Evolutionary conservation across 768 basidiomycete genomes (phyloP), one percentile per base, ranked within the genome.

Genomic region (Amanita muscaria): DNA sequence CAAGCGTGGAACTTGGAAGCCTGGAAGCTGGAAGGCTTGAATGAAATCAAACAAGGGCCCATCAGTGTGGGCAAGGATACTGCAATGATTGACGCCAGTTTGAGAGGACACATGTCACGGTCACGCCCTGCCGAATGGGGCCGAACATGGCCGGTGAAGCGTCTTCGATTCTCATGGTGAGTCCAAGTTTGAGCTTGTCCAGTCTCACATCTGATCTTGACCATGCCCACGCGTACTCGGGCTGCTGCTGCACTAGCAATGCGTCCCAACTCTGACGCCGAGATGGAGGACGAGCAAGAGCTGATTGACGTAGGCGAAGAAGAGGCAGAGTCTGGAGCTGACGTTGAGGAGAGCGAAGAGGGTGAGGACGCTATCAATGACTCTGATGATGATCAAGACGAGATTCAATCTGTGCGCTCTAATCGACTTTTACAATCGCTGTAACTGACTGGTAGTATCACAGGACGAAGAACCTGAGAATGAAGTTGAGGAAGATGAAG

Each of bases 321-420:
- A 6, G 65, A 66, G 21, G 59, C 58, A 11, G 63, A 64, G 4
- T 63, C 68, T 27, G 66, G 61, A 2, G 72, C 69, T 7, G 66
- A 65, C 51, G 66, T 61, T 16, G 59, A 64, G 5, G 65, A 64
- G 33, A 65, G 63, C 12, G 67, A 64, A 3, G 62, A 59, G 16
- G 57, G 53, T 2, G 57, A 61, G 6, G 62, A 56, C 14, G 60
- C 56, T 30, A 58, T 46, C 8, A 56, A 62, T 27, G 56, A 56
- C 2, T 56, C 56, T 7, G 58, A 54, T 18, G 68, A 57, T 6
- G 66, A 70, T 38, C 54, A 56, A 4, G 46, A 40, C 14, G 46
- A 47, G 16, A 42, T 59, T 49, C 8, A 56, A 49, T 22, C 46
- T 25, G 46, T 46, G 36, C 44, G 44, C 34, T 16, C 11, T 9